Evolutionary conservation across 139 green algal genomes (phyloP).

Genomic region (Micromonas commoda): DNA sequence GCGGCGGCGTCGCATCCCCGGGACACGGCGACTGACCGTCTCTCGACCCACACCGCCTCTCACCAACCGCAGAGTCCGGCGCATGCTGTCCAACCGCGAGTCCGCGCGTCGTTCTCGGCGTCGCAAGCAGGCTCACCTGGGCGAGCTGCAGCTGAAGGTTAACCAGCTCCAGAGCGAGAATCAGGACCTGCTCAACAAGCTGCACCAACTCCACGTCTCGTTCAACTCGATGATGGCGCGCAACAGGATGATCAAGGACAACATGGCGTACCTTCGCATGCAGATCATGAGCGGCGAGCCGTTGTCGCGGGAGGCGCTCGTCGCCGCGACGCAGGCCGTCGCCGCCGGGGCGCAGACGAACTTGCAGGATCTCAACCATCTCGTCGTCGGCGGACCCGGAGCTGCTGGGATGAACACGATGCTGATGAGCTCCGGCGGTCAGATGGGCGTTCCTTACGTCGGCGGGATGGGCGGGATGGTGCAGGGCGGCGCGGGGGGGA

Average conservation of each 20-base stretch:
- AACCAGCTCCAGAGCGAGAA: not conserved
- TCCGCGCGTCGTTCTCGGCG: not conserved
- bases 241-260: not conserved
- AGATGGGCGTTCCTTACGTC: no score
- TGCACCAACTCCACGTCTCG: not conserved
- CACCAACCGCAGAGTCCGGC: not conserved
- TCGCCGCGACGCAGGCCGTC: not conserved
- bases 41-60: not conserved
- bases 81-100: constrained; percentile 11
- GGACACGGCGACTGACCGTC: no score
- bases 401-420: no score
- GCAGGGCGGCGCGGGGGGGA: no score
- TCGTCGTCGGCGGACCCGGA: no score
- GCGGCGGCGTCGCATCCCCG: no score
- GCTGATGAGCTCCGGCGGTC: no score
- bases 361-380: no score
- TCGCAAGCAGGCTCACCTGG: not conserved
- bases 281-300: not conserved
- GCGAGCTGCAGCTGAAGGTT: not conserved
- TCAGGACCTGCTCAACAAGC: not conserved
- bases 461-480: no score
- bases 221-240: not conserved
- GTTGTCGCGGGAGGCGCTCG: not conserved
- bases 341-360: no score
- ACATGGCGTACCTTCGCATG: not conserved